Base-by-base conservation (phyloP, 306 rosid species). In the Gastrolobium bilobum region DNA sequence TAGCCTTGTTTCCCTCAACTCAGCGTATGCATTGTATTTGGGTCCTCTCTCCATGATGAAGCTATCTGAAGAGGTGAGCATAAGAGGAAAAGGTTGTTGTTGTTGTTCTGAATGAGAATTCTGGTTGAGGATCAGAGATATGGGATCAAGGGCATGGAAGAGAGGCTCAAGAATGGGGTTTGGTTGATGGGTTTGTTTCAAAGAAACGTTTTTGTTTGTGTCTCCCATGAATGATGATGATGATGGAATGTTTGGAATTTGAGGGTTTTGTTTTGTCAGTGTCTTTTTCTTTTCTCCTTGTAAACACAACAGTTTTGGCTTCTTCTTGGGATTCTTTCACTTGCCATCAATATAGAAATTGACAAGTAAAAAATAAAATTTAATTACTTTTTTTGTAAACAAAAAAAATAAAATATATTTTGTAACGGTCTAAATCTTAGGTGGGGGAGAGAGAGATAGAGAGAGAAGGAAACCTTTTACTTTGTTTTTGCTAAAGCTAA, bases 21-120 rank as follows among this genome's bases (percentile, higher is more conserved):
- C 87, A 0, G 98, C 95, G 43, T 95, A 95, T 9, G 95, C 97
- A 26, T 34, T 43, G 80, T 95, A 95, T 43, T 91, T 91, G 6
- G 92, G 91, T 13, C 99, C 99, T 88, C 97, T 85, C 86, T 95
- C 96, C 94, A 90, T 84, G 73, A 78, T 2, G 53, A 64, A 88
- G 79, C 85, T 83, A 34, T 87, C 91, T 0, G 82, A 37, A 2
- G 86, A 40, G 31, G 81, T 77, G 75, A 90, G 86, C 1, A 46
- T 74, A 10, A 91, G 87, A 46, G 91, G 87, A 46, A 74, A 47
- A 44, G 86, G 87, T 6, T 67, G 26, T 20, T 20, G 87, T 6
- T 67, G 26, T 20, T 20, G 71, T 4, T 85, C 63, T 42, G 86
- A 67, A 33, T 29, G 38, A 0, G 88, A 76, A 71, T 91, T 92